Evolutionary conservation across 2,329 filamentous ascomycete genomes (phyloP).

Genomic region (Pezicula radicicola): DNA sequence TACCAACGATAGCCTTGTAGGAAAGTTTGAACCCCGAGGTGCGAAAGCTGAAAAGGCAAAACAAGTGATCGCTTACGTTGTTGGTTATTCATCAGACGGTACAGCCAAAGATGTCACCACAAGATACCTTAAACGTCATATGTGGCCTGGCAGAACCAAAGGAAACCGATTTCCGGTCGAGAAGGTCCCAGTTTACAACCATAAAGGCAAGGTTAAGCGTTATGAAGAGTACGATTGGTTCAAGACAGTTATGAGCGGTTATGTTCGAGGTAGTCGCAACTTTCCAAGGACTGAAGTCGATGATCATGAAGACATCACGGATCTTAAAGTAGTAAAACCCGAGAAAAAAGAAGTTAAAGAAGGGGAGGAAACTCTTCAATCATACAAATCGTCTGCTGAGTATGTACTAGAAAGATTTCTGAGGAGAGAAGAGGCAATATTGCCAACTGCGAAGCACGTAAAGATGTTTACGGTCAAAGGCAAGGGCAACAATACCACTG

Average conservation of each 20-base stretch:
- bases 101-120: slow-evolving; percentile 94
- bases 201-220: slow-evolving; percentile 70
- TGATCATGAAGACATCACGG: slow-evolving; percentile 73
- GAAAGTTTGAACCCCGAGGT: slow-evolving; percentile 79
- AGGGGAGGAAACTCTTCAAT: slow-evolving; percentile 79
- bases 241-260: slow-evolving; percentile 72
- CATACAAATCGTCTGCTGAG: slow-evolving; percentile 81
- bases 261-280: slow-evolving; percentile 49
- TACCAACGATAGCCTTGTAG: slow-evolving; percentile 67
- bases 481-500: slow-evolving; percentile 69
- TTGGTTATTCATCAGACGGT: slow-evolving; percentile 79
- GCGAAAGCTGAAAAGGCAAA: slow-evolving; percentile 79
- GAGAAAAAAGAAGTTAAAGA: slow-evolving; percentile 72
- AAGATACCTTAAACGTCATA: slow-evolving; percentile 78
- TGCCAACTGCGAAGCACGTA: slow-evolving; percentile 64
- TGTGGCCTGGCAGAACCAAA: slow-evolving; percentile 87
- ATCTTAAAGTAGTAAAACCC: slow-evolving; percentile 69
- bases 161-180: slow-evolving; percentile 75
- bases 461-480: slow-evolving; percentile 72
- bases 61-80: slow-evolving; percentile 85
- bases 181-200: slow-evolving; percentile 77
- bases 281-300: slow-evolving; percentile 67
- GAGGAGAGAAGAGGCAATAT: slow-evolving; percentile 85
- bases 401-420: slow-evolving; percentile 84
- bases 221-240: slow-evolving; percentile 89